Evolutionary conservation across 441 rosid genomes (phyloP).

Genomic region (Iberis amara): DNA sequence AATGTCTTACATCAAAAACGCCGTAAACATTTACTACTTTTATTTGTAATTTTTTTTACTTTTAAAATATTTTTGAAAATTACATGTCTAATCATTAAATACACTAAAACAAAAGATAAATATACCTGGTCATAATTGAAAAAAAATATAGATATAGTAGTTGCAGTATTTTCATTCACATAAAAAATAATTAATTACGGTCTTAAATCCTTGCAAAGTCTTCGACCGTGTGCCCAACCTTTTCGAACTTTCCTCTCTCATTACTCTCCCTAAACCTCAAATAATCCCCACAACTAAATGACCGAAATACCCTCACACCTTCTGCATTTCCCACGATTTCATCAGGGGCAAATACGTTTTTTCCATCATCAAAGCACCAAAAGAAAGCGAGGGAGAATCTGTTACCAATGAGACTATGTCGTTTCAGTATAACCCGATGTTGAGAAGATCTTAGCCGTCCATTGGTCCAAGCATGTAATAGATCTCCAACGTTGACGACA

Average conservation of each 20-base stretch:
- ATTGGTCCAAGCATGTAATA: conserved; percentile 57
- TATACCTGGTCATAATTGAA: too few species aligned
- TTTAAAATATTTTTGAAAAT: too few species aligned
- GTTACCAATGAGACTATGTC: conserved; percentile 20
- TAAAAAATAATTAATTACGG: not conserved
- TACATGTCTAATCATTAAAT: too few species aligned
- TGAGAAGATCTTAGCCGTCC: conserved; percentile 47
- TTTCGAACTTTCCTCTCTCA: conserved; percentile 51
- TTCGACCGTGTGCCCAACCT: conserved; percentile 49
- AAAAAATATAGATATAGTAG: too few species aligned
- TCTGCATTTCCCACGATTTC: conserved; percentile 36
- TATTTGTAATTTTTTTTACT: too few species aligned
- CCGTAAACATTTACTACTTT: too few species aligned
- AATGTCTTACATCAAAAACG: too few species aligned
- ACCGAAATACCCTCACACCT: conserved; percentile 34
- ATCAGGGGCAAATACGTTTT: conserved; percentile 39
- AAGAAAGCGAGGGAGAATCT: conserved; percentile 50
- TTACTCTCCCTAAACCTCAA: conserved; percentile 52
- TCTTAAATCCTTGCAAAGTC: conserved; percentile 41
- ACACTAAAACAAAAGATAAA: too few species aligned
- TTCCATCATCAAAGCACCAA: conserved; percentile 48
- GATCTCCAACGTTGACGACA: conserved; percentile 51
- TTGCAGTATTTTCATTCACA: too few species aligned
- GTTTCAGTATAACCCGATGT: conserved; percentile 42
- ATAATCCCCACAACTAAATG: conserved; percentile 47